phyloP scores from a whole-genome alignment of 805 yeast genomes.

The Suhomyces pyralidae region DNA sequence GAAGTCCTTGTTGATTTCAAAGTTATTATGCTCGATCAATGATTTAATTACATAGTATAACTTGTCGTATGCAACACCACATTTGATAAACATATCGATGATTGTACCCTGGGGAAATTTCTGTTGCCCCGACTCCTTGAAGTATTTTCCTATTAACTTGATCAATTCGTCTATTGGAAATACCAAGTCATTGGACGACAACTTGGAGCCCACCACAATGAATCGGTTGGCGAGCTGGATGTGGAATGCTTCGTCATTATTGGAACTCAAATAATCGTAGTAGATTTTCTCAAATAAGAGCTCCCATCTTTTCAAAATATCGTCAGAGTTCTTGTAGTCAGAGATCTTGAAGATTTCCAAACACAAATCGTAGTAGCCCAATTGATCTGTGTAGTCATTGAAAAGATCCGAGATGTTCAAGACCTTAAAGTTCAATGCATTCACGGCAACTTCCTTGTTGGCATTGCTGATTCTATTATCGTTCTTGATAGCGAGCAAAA shows the following conservation, averaged over 20 bases:
- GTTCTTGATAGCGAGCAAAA: constrained; percentile 45
- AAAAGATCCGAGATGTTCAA: constrained; percentile 73
- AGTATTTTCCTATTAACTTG: constrained; percentile 58
- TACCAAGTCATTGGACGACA: constrained; percentile 67
- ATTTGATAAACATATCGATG: constrained; percentile 58
- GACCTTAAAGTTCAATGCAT: constrained; percentile 59
- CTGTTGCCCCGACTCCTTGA: constrained; percentile 38
- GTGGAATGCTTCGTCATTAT: constrained; percentile 36
- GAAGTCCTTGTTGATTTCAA: constrained; percentile 51
- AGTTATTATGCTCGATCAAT: constrained; percentile 56
- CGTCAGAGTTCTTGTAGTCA: constrained; percentile 82
- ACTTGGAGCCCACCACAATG: constrained; percentile 55
- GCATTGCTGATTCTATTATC: constrained; percentile 50
- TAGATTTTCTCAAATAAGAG: constrained; percentile 55
- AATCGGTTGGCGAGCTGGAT: constrained; percentile 38
- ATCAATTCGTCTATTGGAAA: constrained; percentile 75
- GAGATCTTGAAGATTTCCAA: constrained; percentile 75
- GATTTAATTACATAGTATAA: constrained; percentile 63
- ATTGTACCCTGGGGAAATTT: constrained; percentile 48
- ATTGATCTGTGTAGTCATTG: constrained; percentile 82
- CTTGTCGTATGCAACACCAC: constrained; percentile 63
- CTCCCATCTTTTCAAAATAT: constrained; percentile 78
- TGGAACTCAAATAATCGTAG: constrained; percentile 27
- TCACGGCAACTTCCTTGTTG: constrained; percentile 49
- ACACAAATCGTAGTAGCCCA: constrained; percentile 83